Conservation (phyloP, 331 rosid species). For the Telfairia occidentalis region DNA sequence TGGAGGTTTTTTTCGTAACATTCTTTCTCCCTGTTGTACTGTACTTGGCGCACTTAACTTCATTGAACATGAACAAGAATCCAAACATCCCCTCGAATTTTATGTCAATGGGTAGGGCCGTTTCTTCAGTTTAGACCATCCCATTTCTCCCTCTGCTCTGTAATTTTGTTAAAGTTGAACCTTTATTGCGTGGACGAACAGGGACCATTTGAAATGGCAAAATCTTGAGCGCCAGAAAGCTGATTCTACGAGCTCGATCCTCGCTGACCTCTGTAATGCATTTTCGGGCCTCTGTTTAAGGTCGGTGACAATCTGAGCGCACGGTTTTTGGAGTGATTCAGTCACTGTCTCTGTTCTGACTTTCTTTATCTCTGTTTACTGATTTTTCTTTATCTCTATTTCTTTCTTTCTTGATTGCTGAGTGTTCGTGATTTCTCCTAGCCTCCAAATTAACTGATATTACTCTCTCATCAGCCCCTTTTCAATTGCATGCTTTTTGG, state of each 20-base stretch:
- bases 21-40: conserved; percentile 8
- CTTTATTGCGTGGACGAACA: conserved; percentile 9
- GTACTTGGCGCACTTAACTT: background rate
- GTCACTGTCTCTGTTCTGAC: background rate
- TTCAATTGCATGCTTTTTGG: background rate
- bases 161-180: background rate
- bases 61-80: background rate
- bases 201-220: background rate
- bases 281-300: background rate
- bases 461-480: background rate
- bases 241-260: background rate
- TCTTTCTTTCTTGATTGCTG: background rate
- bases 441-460: background rate
- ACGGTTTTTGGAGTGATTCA: background rate
- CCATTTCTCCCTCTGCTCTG: conserved; percentile 4
- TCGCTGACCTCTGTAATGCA: background rate
- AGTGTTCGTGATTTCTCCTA: background rate
- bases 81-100: background rate
- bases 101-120: background rate
- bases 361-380: background rate
- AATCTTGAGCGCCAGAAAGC: background rate
- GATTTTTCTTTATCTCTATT: background rate
- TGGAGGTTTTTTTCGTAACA: background rate
- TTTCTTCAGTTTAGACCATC: background rate
- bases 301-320: background rate